These are phyloP conservation scores for Periglandula ipomoeae DNA, from an alignment of 2,329 filamentous ascomycete genomes.

Conservation along the genomic window DNA sequence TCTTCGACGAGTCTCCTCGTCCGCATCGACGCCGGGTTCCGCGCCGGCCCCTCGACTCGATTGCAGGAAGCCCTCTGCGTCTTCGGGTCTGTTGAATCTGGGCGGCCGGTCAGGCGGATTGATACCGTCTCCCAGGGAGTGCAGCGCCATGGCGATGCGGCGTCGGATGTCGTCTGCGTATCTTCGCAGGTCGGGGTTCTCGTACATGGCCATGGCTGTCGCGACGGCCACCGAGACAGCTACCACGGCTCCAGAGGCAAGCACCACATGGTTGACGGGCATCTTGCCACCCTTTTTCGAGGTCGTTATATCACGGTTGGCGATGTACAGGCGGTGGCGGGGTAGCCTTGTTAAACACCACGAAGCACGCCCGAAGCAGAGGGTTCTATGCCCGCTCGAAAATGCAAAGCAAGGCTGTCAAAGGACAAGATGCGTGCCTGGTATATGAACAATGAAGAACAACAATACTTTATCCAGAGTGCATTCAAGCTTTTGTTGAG, in stretches of 20 bases:
- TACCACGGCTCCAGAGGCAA: conserved; percentile 48
- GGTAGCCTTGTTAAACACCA: not conserved
- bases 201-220: conserved; percentile 52
- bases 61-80: conserved; percentile 53
- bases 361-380: not conserved
- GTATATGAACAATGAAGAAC: not conserved
- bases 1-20: conserved; percentile 50
- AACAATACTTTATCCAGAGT: not conserved
- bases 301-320: not conserved
- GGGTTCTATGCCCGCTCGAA: not conserved
- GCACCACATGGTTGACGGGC: conserved; percentile 45
- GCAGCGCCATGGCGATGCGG: conserved; percentile 50
- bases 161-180: conserved; percentile 53
- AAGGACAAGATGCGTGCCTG: not conserved
- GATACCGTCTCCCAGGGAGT: conserved; percentile 50
- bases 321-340: not conserved
- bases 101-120: conserved; percentile 40
- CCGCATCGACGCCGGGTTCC: conserved; percentile 47
- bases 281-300: conserved; percentile 22
- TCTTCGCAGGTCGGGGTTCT: conserved; percentile 53
- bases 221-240: conserved; percentile 49
- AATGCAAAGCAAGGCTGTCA: not conserved
- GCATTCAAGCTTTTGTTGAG: not conserved
- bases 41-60: conserved; percentile 34
- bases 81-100: conserved; percentile 56